Percentiles rank a stretch among this genome's conserved stretches.
phyloP scores from a whole-genome alignment of 768 basidiomycete genomes.

The Candolleomyces aberdarensis region DNA sequence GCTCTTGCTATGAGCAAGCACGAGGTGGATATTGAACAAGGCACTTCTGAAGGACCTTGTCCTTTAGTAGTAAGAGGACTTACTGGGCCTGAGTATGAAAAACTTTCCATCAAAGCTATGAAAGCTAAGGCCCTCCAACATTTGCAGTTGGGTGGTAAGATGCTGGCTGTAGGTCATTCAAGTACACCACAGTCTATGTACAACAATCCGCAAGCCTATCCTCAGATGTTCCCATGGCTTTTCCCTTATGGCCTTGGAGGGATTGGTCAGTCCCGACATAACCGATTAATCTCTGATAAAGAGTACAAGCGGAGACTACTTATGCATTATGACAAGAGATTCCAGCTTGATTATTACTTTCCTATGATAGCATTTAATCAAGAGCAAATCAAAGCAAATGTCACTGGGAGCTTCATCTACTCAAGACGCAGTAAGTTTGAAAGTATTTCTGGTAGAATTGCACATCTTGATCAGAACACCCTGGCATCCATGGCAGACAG shows the following conservation, averaged over 20 bases:
- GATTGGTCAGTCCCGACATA: not conserved
- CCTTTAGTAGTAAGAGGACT: not conserved
- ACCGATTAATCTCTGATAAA: slow-evolving; percentile 11
- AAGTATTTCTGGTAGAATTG: slow-evolving; percentile 12
- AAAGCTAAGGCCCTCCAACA: not conserved
- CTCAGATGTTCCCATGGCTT: slow-evolving; percentile 4
- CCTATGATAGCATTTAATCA: slow-evolving; percentile 30
- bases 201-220: not conserved
- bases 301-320: slow-evolving; percentile 22
- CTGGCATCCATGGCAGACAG: slow-evolving; percentile 7
- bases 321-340: slow-evolving; percentile 34
- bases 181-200: not conserved
- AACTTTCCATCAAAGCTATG: not conserved
- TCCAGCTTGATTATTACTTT: slow-evolving; percentile 31
- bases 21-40: not conserved
- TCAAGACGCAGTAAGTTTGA: slow-evolving; percentile 15
- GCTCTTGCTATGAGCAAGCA: not conserved
- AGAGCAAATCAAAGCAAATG: slow-evolving; percentile 22
- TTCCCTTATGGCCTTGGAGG: slow-evolving; percentile 11
- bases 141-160: not conserved
- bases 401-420: slow-evolving; percentile 19
- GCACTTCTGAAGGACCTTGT: not conserved
- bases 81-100: not conserved
- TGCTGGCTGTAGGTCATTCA: not conserved
- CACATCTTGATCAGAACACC: slow-evolving; percentile 9